Evolutionary conservation across 768 basidiomycete species (phyloP), one percentile per base, ranked within the genome.

Genomic region (Coprinellus micaceus): DNA sequence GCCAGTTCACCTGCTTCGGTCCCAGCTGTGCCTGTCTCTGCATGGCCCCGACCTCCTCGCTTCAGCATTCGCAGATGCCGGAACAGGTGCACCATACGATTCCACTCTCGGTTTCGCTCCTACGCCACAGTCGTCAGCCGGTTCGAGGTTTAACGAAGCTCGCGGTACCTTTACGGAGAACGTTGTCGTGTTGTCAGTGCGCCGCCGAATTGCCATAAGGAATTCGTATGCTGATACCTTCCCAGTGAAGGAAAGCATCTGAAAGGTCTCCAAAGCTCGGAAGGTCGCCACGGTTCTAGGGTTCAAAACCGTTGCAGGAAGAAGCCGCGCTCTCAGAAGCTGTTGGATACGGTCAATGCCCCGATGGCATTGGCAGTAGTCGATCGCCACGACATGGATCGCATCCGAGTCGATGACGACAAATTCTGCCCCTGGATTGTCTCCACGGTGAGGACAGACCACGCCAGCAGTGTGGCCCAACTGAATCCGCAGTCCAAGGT

Each of bases 281-380:
- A 57, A 57, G 6, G 49, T 57, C 7, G 39, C 30, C 2, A 49
- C 56, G 5, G 47, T 57, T 17, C 33, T n/a, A 13, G 56, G 56
- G 13, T 50, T 17, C 3, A 41, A 11, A n/a, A 24, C n/a, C 4
- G 56, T 50, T 2, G 56, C 56, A 13, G 56, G 56, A 24, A 57
- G 43, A 19, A 49, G 49, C 7, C 56, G 24, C 15, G 29, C 22
- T 2, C 48, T 24, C 9, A 57, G 69, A 0, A 78, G 66, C 44
- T 78, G 74, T 2, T 60, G 52, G 11, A 57, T n/a, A 21, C 25
- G 54, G 11, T 57, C 9, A 13, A 49, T 22, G 2, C 58, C 54
- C 2, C n/a, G 48, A 24, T 60, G 56, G 36, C 73, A 74, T 0
- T 60, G 64, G 56, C 73, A 74, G 43, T 63, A 71, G 39, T 69